Evolutionary conservation across 2,329 filamentous ascomycete species (phyloP).

Genomic region (Colletotrichum lupini): DNA sequence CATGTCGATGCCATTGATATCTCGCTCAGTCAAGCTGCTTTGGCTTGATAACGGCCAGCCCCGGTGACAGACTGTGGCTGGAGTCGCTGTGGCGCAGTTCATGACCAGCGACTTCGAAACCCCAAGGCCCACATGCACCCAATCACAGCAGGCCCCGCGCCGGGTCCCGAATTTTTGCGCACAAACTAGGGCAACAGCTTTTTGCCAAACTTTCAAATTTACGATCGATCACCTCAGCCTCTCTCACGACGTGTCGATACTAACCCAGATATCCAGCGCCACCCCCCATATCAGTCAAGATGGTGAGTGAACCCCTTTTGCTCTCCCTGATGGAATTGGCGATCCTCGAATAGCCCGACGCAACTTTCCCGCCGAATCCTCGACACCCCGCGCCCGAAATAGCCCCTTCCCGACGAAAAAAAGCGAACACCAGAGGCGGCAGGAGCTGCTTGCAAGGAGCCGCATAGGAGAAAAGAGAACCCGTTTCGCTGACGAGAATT

Average conservation of each 20-base stretch:
- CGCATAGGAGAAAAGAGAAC: neutral
- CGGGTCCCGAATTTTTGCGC: conserved; percentile 9
- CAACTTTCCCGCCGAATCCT: conserved; percentile 12
- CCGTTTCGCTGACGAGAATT: conserved; percentile 34
- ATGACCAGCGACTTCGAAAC: neutral
- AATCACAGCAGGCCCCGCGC: conserved; percentile 9
- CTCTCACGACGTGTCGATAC: conserved; percentile 34
- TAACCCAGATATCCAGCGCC: conserved; percentile 37
- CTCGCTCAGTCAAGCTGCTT: neutral
- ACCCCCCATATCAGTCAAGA: conserved; percentile 36
- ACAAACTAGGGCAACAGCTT: conserved; percentile 16
- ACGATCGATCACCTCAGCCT: conserved; percentile 10
- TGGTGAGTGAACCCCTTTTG: conserved; percentile 33
- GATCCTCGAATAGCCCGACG: conserved; percentile 20
- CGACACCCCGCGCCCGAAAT: conserved; percentile 22
- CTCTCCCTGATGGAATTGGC: conserved; percentile 11
- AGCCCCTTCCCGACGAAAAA: conserved; percentile 15
- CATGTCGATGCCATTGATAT: neutral
- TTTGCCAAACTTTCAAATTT: conserved; percentile 1
- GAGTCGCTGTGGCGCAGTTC: neutral
- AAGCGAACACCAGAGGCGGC: neutral
- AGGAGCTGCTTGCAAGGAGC: neutral
- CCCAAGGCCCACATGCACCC: conserved; percentile 5
- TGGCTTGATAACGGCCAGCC: neutral
- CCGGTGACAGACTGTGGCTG: neutral